Conservation (phyloP, 2,329 filamentous ascomycete genomes). For the Trichoderma simmonsii region DNA sequence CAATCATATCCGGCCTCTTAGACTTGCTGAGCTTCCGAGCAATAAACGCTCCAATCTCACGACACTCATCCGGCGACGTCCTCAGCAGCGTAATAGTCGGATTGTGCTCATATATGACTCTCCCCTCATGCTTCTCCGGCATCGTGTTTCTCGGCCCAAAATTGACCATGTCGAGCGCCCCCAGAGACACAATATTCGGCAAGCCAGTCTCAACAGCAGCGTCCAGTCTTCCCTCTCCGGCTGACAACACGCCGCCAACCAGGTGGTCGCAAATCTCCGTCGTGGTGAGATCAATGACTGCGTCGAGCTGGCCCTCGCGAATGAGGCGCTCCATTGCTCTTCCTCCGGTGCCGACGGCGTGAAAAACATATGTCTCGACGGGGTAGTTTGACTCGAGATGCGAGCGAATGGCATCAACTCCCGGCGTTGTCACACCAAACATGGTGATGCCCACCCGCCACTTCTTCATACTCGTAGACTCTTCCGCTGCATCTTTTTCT, state of each 20-base stretch:
- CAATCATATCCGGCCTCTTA: conserved; percentile 39
- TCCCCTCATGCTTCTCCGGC: conserved; percentile 50
- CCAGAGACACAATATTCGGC: conserved; percentile 50
- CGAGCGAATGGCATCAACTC: conserved; percentile 53
- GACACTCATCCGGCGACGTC: conserved; percentile 56
- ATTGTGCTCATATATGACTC: conserved; percentile 63
- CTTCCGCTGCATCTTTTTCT: background rate
- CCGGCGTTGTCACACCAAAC: conserved; percentile 72
- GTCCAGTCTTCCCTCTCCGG: conserved; percentile 54
- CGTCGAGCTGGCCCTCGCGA: conserved; percentile 56
- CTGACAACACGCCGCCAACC: conserved; percentile 61
- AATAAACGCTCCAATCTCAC: conserved; percentile 54
- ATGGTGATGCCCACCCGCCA: conserved; percentile 62
- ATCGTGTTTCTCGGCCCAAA: conserved; percentile 57
- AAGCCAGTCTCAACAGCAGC: conserved; percentile 56
- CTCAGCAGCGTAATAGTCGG: conserved; percentile 64
- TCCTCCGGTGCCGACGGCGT: conserved; percentile 67
- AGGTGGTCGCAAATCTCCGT: conserved; percentile 65
- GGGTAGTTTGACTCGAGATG: conserved; percentile 45
- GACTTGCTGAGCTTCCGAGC: conserved; percentile 48
- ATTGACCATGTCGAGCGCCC: conserved; percentile 60
- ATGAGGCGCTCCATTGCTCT: conserved; percentile 66
- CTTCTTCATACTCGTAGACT: conserved; percentile 33
- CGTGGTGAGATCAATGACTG: conserved; percentile 67
- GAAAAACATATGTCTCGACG: conserved; percentile 63